Base-by-base conservation (phyloP, 2,329 filamentous ascomycete species). In the Pseudogymnoascus sp. region DNA sequence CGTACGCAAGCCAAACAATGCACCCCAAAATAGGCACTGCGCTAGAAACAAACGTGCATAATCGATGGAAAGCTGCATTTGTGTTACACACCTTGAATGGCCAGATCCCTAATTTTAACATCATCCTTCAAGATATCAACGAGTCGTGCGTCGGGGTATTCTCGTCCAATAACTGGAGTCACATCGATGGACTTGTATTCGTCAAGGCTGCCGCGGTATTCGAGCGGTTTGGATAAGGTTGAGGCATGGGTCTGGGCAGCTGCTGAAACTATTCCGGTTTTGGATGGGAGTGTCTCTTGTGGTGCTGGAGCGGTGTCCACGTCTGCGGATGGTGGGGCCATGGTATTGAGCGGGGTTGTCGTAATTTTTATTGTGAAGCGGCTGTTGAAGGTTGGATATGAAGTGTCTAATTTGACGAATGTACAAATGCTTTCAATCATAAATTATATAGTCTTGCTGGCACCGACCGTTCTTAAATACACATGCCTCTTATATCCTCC, bases 81-180 rank as follows among this genome's bases (percentile, higher is more conserved):
- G 6, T 47, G 12, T 3, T n/a, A 28, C 64, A 6, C 62, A 71
- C 69, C 64, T 16, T 65, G 61, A 41, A 72, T 68, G 58, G 70
- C 71, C 3, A 73, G 64, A 57, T 73, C 71, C 9, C 70, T 66
- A 18, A 73, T 65, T 64, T 70, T 70, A 20, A 50, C 60, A 64
- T 72, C 70, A 43, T 72, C 70, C 28, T 68, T 65, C 9, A 72
- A 64, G 22, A 72, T 71, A 16, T 70, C 66, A 57, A 63, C 70
- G 37, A 79, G 66, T 59, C 73, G 76, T 2, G 74, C 72, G 12
- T 69, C 68, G 1, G 70, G 71, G 60, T 72, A 77, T 64, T 78
- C 75, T 6, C 72, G 67, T 2, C 76, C 75, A 61, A 78, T 77
- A 16, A 73, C 66, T 0, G 71, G 68, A 0, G 75, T 76, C 1